Evolutionary conservation across 805 yeast species (phyloP).

Genomic region (Candida ulmi): DNA sequence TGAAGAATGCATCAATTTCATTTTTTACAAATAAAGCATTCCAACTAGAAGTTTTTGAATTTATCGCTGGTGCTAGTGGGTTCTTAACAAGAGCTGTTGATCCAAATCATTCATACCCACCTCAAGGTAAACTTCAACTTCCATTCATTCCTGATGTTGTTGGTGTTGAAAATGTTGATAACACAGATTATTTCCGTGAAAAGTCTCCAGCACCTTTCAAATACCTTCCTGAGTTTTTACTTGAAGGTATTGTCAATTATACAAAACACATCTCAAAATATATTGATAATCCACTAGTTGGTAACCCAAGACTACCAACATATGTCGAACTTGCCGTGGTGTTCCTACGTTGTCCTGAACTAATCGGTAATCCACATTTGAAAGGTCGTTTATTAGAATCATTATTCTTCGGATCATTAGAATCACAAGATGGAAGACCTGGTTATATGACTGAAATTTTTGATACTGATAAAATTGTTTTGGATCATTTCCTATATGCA

Average conservation of each 20-base stretch:
- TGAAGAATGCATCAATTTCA: constrained; percentile 55
- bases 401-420: constrained; percentile 67
- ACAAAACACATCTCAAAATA: constrained; percentile 55
- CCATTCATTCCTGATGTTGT: constrained; percentile 57
- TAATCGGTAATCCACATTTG: constrained; percentile 88
- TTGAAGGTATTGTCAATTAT: constrained; percentile 78
- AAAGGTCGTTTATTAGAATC: constrained; percentile 81
- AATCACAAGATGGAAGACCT: constrained; percentile 46
- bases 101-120: constrained; percentile 64
- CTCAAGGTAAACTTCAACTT: constrained; percentile 37
- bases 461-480: constrained; percentile 55
- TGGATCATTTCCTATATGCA: constrained; percentile 68
- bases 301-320: constrained; percentile 44
- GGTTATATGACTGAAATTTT: constrained; percentile 73
- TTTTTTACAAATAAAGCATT: constrained; percentile 51
- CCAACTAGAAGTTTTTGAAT: constrained; percentile 68
- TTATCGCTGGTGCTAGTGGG: constrained; percentile 67
- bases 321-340: constrained; percentile 70
- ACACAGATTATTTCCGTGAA: constrained; percentile 61
- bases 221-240: constrained; percentile 76
- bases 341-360: constrained; percentile 76
- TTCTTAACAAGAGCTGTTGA: constrained; percentile 71
- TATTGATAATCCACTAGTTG: constrained; percentile 50
- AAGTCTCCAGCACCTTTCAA: constrained; percentile 73
- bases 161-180: constrained; percentile 65